Conservation (phyloP, 176 grass and related monocot species). For the Zizania latifolia region DNA sequence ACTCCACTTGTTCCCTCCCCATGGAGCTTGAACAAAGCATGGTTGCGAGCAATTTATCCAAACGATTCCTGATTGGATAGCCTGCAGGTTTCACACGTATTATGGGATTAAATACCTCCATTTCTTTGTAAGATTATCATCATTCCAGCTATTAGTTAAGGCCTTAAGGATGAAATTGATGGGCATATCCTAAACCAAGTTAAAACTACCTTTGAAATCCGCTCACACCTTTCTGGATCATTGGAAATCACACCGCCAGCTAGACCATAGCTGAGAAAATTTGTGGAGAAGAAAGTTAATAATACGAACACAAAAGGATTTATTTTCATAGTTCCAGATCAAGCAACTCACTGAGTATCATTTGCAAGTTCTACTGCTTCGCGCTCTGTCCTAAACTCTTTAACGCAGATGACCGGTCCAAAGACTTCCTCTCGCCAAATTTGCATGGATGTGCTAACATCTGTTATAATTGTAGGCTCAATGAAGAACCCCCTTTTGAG, state of each 20-base stretch:
- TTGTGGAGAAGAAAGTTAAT: neutral
- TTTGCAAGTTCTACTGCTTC: conserved; percentile 95
- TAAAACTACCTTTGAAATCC: conserved; percentile 68
- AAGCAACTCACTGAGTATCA: conserved; percentile 76
- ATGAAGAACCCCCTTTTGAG: conserved; percentile 80
- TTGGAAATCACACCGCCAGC: conserved; percentile 73
- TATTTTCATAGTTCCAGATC: neutral
- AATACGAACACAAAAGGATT: neutral
- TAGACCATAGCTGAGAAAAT: conserved; percentile 70
- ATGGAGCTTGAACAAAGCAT: conserved; percentile 79
- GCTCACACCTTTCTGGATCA: conserved; percentile 61
- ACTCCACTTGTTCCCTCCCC: conserved; percentile 93
- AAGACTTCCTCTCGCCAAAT: conserved; percentile 98
- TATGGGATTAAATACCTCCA: neutral
- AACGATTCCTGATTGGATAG: conserved; percentile 63
- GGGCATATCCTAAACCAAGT: neutral
- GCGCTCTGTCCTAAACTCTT: conserved; percentile 73
- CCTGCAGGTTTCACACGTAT: conserved; percentile 41
- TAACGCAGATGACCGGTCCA: conserved; percentile 88
- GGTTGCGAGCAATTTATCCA: conserved; percentile 99
- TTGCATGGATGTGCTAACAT: conserved; percentile 82
- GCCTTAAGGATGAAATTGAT: neutral
- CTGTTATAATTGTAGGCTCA: conserved; percentile 85
- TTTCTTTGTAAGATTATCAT: neutral
- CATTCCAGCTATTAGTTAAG: neutral